These are phyloP conservation scores for Metschnikowia corniflorae DNA, from an alignment of 805 yeast species.

Conservation along the genomic window DNA sequence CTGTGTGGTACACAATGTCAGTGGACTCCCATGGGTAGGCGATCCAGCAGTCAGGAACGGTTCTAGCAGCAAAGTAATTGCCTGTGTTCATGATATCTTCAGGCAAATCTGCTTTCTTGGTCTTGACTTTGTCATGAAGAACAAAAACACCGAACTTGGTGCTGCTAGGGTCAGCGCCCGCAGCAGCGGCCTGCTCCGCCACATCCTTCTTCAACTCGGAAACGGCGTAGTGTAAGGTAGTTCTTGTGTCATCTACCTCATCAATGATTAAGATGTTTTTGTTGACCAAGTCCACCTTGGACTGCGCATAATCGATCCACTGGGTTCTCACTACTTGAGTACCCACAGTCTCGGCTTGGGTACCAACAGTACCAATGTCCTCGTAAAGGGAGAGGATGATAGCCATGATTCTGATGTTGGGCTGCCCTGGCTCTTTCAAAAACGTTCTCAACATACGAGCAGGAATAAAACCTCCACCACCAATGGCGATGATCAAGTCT, in stretches of 20 bases:
- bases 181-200: slow-evolving; percentile 51
- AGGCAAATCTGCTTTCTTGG: slow-evolving; percentile 73
- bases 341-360: slow-evolving; percentile 18
- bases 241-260: slow-evolving; percentile 90
- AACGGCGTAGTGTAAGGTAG: slow-evolving; percentile 82
- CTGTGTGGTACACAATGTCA: slow-evolving; percentile 77
- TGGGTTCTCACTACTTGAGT: slow-evolving; percentile 75
- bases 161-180: slow-evolving; percentile 55
- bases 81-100: slow-evolving; percentile 57
- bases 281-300: slow-evolving; percentile 56
- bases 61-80: slow-evolving; percentile 68
- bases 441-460: slow-evolving; percentile 94
- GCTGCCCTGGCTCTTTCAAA: slow-evolving; percentile 80
- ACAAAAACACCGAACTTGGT: slow-evolving; percentile 77
- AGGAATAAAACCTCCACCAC: slow-evolving; percentile 97
- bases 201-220: slow-evolving; percentile 68
- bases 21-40: slow-evolving; percentile 89
- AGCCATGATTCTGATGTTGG: slow-evolving; percentile 92
- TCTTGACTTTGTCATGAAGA: slow-evolving; percentile 78
- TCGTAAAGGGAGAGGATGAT: slow-evolving; percentile 90
- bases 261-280: slow-evolving; percentile 80
- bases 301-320: slow-evolving; percentile 83
- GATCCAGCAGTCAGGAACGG: slow-evolving; percentile 77
- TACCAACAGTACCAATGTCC: slow-evolving; percentile 60
- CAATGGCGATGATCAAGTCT: slow-evolving; percentile 77